Conservation (phyloP, 73 alveolate genomes). For the Breviolum minutum region DNA sequence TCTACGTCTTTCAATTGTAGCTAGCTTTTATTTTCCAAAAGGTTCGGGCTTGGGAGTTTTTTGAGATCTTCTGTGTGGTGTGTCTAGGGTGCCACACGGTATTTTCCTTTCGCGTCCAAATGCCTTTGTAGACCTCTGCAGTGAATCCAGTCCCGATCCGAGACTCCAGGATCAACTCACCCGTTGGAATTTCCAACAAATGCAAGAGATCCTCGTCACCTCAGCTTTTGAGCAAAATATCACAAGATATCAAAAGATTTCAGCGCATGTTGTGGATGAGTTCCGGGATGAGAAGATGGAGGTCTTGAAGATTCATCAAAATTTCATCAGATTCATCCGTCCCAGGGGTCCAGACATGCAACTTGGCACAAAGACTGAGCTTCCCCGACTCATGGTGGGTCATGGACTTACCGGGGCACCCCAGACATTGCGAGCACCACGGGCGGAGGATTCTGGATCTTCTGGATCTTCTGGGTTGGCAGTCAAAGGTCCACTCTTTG, state of each 20-base stretch:
- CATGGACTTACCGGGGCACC: no score
- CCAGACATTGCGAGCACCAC: no score
- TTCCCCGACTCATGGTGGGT: no score
- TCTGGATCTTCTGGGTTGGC: no score
- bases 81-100: neutral
- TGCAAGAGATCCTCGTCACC: slow-evolving; percentile 44
- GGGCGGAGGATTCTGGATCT: no score
- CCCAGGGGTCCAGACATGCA: neutral
- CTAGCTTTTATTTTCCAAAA: neutral
- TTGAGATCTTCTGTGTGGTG: neutral
- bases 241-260: neutral
- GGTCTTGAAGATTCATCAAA: neutral
- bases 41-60: neutral
- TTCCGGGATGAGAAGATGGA: neutral
- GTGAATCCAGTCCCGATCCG: slow-evolving; percentile 45
- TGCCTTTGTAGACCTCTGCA: slow-evolving; percentile 85
- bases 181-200: slow-evolving; percentile 13
- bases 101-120: slow-evolving; percentile 62
- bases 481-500: no score
- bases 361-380: no score
- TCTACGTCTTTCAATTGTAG: neutral
- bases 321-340: neutral
- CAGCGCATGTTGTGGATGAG: neutral
- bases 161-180: slow-evolving; percentile 52
- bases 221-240: neutral